Evolutionary conservation across 2,329 filamentous ascomycete genomes (phyloP).

Genomic region (Talaromyces amestolkiae): DNA sequence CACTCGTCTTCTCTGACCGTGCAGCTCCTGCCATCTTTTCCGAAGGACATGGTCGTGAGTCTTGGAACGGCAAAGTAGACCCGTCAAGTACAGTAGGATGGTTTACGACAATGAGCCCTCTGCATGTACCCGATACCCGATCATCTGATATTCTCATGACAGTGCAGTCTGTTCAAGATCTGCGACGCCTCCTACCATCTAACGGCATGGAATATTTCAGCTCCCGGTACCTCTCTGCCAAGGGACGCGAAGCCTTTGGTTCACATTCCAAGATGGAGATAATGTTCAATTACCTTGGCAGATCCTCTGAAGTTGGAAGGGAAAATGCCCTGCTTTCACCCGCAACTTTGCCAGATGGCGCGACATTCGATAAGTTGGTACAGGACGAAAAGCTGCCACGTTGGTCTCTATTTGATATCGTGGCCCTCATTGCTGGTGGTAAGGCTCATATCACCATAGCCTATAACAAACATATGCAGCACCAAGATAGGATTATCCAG

Average conservation of each 20-base stretch:
- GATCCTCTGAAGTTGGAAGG: background rate
- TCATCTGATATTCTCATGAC: background rate
- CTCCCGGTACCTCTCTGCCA: background rate
- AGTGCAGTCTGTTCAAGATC: background rate
- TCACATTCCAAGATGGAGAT: background rate
- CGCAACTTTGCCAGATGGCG: background rate
- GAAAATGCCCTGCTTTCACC: background rate
- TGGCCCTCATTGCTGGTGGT: background rate
- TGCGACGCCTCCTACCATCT: background rate
- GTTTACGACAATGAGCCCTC: slow-evolving; percentile 9
- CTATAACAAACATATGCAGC: background rate
- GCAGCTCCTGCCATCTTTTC: background rate
- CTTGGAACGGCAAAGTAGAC: background rate
- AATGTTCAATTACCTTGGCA: slow-evolving; percentile 5
- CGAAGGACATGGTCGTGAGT: slow-evolving; percentile 7
- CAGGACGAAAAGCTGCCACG: background rate
- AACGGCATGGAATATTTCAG: slow-evolving; percentile 5
- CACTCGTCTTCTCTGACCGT: background rate
- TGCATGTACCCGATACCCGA: background rate
- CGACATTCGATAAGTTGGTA: background rate
- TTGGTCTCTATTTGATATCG: background rate
- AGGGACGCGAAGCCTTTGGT: background rate
- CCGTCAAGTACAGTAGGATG: slow-evolving; percentile 1
- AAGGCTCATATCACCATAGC: background rate
- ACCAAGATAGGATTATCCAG: background rate